phyloP scores from a whole-genome alignment of 2,329 filamentous ascomycete species.

The Bertia moriformis region DNA sequence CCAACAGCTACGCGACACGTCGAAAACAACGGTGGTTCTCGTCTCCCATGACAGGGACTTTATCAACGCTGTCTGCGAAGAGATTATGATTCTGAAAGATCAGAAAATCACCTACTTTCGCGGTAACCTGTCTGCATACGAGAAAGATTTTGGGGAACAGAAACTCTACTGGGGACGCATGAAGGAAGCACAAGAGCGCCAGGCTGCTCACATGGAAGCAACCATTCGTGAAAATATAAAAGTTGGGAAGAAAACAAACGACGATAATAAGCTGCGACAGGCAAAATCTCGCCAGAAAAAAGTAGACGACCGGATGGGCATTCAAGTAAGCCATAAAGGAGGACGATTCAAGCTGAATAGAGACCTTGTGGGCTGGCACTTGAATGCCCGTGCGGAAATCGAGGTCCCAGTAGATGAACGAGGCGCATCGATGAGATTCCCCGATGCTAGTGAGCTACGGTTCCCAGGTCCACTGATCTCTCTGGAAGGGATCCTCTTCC shows the following conservation, averaged over 20 bases:
- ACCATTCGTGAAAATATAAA: constrained; percentile 63
- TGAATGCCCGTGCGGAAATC: constrained; percentile 47
- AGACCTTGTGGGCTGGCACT: constrained; percentile 50
- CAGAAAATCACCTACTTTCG: constrained; percentile 60
- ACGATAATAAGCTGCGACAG: constrained; percentile 75
- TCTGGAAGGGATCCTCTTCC: constrained; percentile 54
- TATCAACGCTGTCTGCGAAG: constrained; percentile 58
- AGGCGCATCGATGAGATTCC: constrained; percentile 39
- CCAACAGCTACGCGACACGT: constrained; percentile 32
- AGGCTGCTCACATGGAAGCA: constrained; percentile 67
- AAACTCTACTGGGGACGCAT: constrained; percentile 56
- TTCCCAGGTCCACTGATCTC: constrained; percentile 64
- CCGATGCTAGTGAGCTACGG: constrained; percentile 52
- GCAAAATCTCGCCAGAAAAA: constrained; percentile 75
- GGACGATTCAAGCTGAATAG: constrained; percentile 69
- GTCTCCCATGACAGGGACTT: constrained; percentile 81
- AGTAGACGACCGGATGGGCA: constrained; percentile 65
- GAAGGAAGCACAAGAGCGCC: constrained; percentile 70
- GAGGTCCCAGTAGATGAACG: constrained; percentile 54
- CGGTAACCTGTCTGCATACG: constrained; percentile 60
- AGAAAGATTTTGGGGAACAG: constrained; percentile 51
- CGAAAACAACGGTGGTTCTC: constrained; percentile 52
- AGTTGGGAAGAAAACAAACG: constrained; percentile 61
- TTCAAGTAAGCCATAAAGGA: constrained; percentile 59
- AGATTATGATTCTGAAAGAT: constrained; percentile 63